These are phyloP conservation scores for Yamadazyma buinensis DNA, from an alignment of 1,139 yeast genomes.

Conservation along the genomic window DNA sequence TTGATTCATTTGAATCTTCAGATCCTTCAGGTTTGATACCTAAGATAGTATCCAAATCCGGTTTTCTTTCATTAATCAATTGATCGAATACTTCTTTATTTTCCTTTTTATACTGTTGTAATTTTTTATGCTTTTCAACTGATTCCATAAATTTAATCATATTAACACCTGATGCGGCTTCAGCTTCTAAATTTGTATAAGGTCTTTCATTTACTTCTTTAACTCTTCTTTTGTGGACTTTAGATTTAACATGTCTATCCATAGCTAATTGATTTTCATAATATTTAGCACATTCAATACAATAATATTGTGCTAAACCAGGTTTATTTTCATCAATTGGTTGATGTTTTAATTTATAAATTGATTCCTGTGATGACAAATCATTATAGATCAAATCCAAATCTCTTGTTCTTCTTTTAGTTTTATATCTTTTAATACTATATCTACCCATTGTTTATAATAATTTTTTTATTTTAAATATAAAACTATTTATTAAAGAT, in stretches of 20 bases:
- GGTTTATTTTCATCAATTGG: constrained; percentile 86
- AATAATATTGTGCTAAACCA: constrained; percentile 91
- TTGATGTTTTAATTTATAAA: constrained; percentile 67
- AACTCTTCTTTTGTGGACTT: constrained; percentile 82
- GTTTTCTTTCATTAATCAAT: constrained; percentile 36
- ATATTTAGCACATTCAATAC: constrained; percentile 91
- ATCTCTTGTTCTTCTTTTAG: constrained; percentile 81
- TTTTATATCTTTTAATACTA: constrained; percentile 69
- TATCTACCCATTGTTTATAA: constrained; percentile 73
- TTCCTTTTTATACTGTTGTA: constrained; percentile 36
- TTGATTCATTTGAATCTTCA: constrained; percentile 5
- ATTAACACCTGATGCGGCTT: constrained; percentile 84
- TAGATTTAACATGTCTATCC: constrained; percentile 67
- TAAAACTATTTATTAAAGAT: no score
- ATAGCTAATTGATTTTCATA: constrained; percentile 76
- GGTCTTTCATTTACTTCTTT: constrained; percentile 75
- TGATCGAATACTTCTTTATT: constrained; percentile 35
- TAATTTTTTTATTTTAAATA: no score
- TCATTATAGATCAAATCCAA: constrained; percentile 81
- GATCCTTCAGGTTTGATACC: constrained; percentile 25
- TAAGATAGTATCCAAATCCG: constrained; percentile 38
- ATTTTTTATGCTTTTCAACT: constrained; percentile 52
- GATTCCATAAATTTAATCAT: constrained; percentile 60
- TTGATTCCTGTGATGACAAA: constrained; percentile 58
- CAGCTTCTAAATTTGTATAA: constrained; percentile 82